A percentile compares a stretch with the other conserved stretches of the same genome.
Evolutionary conservation across 441 rosid genomes (phyloP).

Genomic region (Brassica balearica): DNA sequence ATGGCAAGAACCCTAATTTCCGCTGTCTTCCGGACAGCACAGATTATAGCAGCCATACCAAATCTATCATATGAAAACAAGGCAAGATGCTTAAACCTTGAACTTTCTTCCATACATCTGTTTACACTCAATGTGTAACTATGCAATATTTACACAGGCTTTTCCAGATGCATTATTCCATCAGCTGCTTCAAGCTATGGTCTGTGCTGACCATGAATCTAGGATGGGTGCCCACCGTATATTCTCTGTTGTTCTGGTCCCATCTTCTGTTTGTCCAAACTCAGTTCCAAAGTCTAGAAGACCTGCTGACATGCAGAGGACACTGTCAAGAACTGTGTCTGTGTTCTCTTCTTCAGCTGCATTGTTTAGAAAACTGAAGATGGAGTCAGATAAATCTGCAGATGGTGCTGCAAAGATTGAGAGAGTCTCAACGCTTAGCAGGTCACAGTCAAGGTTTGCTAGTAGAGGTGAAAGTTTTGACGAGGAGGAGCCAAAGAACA

Average conservation of each 20-base stretch:
- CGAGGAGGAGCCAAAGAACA: constrained; percentile 42
- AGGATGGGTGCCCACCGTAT: constrained; percentile 85
- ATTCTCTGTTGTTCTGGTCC: constrained; percentile 86
- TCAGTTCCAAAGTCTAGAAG: constrained; percentile 51
- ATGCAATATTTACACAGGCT: constrained; percentile 54
- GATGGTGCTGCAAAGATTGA: constrained; percentile 46
- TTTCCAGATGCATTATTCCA: constrained; percentile 87
- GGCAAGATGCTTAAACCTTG: constrained; percentile 52
- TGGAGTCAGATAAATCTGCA: constrained; percentile 50
- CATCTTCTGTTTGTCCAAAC: constrained; percentile 81
- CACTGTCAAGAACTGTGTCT: constrained; percentile 88
- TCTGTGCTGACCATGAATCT: constrained; percentile 74
- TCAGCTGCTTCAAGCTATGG: constrained; percentile 83
- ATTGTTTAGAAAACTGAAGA: constrained; percentile 71
- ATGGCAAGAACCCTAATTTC: constrained; percentile 76
- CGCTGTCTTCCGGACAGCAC: constrained; percentile 82
- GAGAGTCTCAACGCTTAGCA: constrained; percentile 54
- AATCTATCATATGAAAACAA: constrained; percentile 77
- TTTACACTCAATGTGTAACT: neutral
- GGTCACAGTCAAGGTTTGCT: constrained; percentile 60
- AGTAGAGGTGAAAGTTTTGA: constrained; percentile 50
- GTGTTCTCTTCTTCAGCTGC: constrained; percentile 97
- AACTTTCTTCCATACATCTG: constrained; percentile 2
- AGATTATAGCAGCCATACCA: constrained; percentile 77
- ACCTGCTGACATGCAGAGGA: constrained; percentile 66